phyloP scores from a whole-genome alignment of 768 basidiomycete species.

The Gymnopilus junonius region DNA sequence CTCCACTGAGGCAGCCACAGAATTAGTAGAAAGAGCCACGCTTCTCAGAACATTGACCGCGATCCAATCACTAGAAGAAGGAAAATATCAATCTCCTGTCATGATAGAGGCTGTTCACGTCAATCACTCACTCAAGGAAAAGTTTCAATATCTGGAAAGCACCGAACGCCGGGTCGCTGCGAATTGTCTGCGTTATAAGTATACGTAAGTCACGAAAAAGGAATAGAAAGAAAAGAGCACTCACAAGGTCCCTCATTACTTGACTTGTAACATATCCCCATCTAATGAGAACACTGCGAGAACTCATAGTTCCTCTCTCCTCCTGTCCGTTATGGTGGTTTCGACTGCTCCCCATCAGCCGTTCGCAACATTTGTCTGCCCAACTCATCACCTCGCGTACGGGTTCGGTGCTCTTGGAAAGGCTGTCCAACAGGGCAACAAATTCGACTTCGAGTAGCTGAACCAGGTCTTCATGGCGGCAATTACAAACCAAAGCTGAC shows the following conservation, averaged over 20 bases:
- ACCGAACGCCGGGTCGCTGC: constrained; percentile 91
- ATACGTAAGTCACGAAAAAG: background rate
- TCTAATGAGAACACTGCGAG: constrained; percentile 84
- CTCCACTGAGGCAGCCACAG: constrained; percentile 90
- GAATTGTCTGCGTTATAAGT: constrained; percentile 66
- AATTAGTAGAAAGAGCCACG: constrained; percentile 89
- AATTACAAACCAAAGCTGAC: constrained; percentile 92
- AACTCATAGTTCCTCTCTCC: constrained; percentile 82
- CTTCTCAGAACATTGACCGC: constrained; percentile 86
- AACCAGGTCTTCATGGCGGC: constrained; percentile 86
- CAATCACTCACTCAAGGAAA: constrained; percentile 77
- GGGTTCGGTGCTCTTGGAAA: constrained; percentile 75
- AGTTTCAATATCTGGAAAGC: constrained; percentile 92
- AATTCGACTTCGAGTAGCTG: constrained; percentile 88
- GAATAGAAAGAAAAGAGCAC: constrained; percentile 29
- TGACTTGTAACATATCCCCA: constrained; percentile 95
- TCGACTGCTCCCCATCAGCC: constrained; percentile 75
- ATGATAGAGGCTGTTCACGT: constrained; percentile 17
- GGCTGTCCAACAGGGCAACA: constrained; percentile 71
- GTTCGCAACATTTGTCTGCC: constrained; percentile 90
- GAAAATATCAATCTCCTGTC: constrained; percentile 7
- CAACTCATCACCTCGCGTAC: constrained; percentile 88
- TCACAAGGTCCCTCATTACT: constrained; percentile 88
- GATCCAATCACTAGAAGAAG: constrained; percentile 77
- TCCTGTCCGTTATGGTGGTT: constrained; percentile 54